phyloP scores from a whole-genome alignment of 2,329 filamentous ascomycete species.

The Clarireedia homoeocarpa region DNA sequence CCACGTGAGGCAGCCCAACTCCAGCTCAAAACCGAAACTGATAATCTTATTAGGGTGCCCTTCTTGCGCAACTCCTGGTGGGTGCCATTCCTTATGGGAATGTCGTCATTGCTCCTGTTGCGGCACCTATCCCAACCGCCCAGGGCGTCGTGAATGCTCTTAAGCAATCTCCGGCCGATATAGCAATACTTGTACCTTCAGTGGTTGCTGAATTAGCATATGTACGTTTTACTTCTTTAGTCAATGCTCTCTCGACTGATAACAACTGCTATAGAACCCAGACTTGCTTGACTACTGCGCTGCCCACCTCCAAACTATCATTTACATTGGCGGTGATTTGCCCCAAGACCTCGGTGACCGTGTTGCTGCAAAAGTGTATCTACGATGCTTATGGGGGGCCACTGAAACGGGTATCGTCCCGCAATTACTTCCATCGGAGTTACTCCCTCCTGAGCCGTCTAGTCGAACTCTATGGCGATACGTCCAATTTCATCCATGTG shows the following conservation, averaged over 20 bases:
- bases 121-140: not conserved
- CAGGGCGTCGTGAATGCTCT: not conserved
- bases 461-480: not conserved
- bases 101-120: not conserved
- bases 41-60: not conserved
- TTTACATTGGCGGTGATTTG: constrained; percentile 3
- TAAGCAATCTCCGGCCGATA: not conserved
- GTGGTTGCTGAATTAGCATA: not conserved
- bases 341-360: not conserved
- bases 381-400: not conserved
- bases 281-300: not conserved
- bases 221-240: not conserved
- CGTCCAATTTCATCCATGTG: not conserved
- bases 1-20: not conserved
- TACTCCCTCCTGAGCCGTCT: not conserved
- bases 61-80: not conserved
- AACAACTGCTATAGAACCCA: not conserved
- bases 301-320: not conserved
- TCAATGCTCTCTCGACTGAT: not conserved
- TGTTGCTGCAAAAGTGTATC: constrained; percentile 1
- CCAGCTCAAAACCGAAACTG: not conserved
- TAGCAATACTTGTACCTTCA: not conserved
- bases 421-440: not conserved
- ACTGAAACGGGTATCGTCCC: not conserved
- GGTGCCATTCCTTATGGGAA: not conserved